A percentile compares a stretch with the other conserved stretches of the same genome.
These are phyloP conservation scores for Dactylorhiza incarnata DNA, from an alignment of 106 monocot genomes.

Conservation along the genomic window DNA sequence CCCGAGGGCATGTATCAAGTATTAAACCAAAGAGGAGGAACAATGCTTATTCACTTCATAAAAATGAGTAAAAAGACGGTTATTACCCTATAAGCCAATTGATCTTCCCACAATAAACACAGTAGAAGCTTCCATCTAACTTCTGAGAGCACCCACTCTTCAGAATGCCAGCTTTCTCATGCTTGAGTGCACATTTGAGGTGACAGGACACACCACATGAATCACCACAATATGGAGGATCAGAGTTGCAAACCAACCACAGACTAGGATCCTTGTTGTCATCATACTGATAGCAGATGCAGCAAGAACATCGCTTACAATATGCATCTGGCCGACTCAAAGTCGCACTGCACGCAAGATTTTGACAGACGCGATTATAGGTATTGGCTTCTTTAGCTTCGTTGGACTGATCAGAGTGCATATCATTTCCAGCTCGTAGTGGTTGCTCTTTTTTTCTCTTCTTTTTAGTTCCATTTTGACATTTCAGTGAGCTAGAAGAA, in stretches of 20 bases:
- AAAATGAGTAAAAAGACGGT: conserved; percentile 5
- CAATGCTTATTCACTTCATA: background rate
- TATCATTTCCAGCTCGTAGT: conserved; percentile 5
- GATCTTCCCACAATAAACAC: conserved; percentile 82
- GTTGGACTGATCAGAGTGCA: conserved; percentile 3
- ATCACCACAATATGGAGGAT: conserved; percentile 32
- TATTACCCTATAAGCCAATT: conserved; percentile 72
- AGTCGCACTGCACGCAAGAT: conserved; percentile 67
- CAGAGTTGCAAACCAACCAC: conserved; percentile 87
- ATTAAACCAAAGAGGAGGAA: background rate
- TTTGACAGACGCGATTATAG: conserved; percentile 45
- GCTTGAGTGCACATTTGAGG: conserved; percentile 76
- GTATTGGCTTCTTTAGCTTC: conserved; percentile 17
- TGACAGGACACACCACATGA: conserved; percentile 64
- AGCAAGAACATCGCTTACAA: conserved; percentile 93
- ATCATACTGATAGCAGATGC: conserved; percentile 81
- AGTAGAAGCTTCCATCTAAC: conserved; percentile 85
- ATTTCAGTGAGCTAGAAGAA: conserved; percentile 16
- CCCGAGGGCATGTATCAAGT: background rate
- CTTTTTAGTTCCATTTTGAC: conserved; percentile 27
- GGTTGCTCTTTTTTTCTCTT: conserved; percentile 39
- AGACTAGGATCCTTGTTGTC: conserved; percentile 97
- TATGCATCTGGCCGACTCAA: conserved; percentile 45
- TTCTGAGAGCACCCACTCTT: conserved; percentile 39
- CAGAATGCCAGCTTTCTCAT: conserved; percentile 62